Evolutionary conservation across 2,329 filamentous ascomycete species (phyloP).

Genomic region (Phialophora macrospora): DNA sequence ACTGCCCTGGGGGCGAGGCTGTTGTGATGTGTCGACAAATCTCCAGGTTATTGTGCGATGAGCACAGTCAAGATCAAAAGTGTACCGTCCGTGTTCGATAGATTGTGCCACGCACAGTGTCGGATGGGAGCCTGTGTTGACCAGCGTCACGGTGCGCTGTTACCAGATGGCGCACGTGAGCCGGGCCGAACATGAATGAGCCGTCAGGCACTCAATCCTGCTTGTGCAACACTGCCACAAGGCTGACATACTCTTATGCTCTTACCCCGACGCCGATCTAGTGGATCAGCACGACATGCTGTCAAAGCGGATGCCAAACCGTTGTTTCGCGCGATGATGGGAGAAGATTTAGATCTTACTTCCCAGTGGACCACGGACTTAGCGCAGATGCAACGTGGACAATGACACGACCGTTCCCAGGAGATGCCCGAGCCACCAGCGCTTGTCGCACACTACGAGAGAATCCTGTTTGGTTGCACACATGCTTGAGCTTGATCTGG

Average conservation of each 20-base stretch:
- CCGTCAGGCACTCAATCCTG: neutral
- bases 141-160: neutral
- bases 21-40: slow-evolving; percentile 18
- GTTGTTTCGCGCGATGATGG: slow-evolving; percentile 8
- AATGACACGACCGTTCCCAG: slow-evolving; percentile 4
- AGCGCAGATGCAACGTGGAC: slow-evolving; percentile 1
- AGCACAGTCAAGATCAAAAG: slow-evolving; percentile 30
- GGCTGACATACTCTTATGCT: slow-evolving; percentile 15
- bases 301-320: slow-evolving; percentile 13
- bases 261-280: neutral
- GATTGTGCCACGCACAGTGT: slow-evolving; percentile 28
- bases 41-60: slow-evolving; percentile 18
- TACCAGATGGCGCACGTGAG: slow-evolving; percentile 24
- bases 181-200: neutral
- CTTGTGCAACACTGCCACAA: slow-evolving; percentile 22
- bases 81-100: slow-evolving; percentile 6
- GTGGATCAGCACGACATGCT: slow-evolving; percentile 3
- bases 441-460: neutral
- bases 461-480: slow-evolving; percentile 7
- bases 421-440: neutral
- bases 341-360: slow-evolving; percentile 5
- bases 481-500: slow-evolving; percentile 9
- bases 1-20: neutral
- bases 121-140: slow-evolving; percentile 6
- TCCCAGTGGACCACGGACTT: neutral